phyloP scores from a whole-genome alignment of 345 rosid species.

The Eucalyptus virginea region DNA sequence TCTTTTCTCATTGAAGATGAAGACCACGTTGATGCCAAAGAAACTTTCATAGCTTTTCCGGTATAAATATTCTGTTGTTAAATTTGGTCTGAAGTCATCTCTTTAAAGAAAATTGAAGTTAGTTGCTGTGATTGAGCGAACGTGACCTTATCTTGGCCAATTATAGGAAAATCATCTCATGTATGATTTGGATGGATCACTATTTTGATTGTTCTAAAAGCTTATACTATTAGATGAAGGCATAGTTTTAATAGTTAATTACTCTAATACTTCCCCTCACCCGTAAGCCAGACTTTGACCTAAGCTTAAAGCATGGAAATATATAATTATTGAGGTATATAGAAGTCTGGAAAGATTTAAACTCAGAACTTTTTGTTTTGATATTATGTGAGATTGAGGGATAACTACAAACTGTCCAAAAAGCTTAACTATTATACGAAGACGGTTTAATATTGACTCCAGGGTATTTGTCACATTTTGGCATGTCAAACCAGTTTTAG shows the following conservation, averaged over 20 bases:
- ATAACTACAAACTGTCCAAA: rapidly evolving
- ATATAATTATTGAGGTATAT: too few species aligned
- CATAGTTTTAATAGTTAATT: rapidly evolving
- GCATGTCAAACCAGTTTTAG: too few species aligned
- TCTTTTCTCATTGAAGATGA: background rate
- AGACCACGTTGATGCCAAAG: background rate
- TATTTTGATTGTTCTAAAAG: rapidly evolving
- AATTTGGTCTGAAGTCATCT: background rate
- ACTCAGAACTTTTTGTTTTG: rapidly evolving
- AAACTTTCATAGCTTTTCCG: background rate
- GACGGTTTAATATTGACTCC: too few species aligned
- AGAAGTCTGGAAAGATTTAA: rapidly evolving
- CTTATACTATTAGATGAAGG: too few species aligned
- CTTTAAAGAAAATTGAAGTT: too few species aligned
- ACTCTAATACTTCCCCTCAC: too few species aligned
- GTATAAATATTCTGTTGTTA: background rate
- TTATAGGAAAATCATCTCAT: too few species aligned
- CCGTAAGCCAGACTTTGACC: rapidly evolving
- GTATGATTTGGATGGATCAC: background rate
- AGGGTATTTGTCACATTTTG: background rate
- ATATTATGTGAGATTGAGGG: too few species aligned
- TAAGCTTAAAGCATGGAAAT: rapidly evolving
- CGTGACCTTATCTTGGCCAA: background rate
- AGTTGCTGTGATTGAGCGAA: background rate
- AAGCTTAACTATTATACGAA: too few species aligned